Conservation (phyloP, 768 basidiomycete genomes). For the Kondoa malvinella region DNA sequence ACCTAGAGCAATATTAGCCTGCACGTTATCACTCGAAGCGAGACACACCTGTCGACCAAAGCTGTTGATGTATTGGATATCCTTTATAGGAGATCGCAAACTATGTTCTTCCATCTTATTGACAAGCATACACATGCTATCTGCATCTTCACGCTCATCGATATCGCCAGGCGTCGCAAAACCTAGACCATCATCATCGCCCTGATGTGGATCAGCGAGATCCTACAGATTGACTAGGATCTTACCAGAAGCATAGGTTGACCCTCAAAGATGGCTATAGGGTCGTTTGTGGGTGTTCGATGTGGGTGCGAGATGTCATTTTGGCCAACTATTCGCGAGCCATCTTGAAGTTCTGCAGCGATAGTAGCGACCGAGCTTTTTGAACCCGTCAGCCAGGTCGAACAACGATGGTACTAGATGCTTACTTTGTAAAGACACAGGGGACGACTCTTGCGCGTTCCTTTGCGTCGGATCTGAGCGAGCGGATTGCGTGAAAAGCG, state of each 20-base stretch:
- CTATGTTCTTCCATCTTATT: slow-evolving; percentile 30
- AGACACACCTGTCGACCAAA: not conserved
- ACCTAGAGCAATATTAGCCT: slow-evolving; percentile 37
- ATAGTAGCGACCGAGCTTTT: slow-evolving; percentile 70
- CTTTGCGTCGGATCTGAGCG: slow-evolving; percentile 10
- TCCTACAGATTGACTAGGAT: not conserved
- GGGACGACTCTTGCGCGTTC: slow-evolving; percentile 65
- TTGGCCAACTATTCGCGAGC: slow-evolving; percentile 64
- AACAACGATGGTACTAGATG: not conserved
- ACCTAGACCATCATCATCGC: slow-evolving; percentile 30
- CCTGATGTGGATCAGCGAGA: not conserved
- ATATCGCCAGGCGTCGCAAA: slow-evolving; percentile 34
- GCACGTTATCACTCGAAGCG: not conserved
- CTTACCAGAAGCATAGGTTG: slow-evolving; percentile 5
- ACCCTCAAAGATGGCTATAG: slow-evolving; percentile 5
- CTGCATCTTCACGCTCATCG: slow-evolving; percentile 46
- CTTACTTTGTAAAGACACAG: slow-evolving; percentile 62
- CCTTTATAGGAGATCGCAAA: not conserved
- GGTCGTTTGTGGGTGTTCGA: not conserved
- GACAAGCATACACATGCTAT: slow-evolving; percentile 59
- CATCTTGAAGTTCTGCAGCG: slow-evolving; percentile 64
- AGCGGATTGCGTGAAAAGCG: too few species aligned
- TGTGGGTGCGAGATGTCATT: slow-evolving; percentile 86
- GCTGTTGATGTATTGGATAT: slow-evolving; percentile 1
- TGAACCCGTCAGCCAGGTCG: not conserved